Percentiles rank a stretch among this genome's conserved stretches.
These are phyloP conservation scores for Paecilomyces fulvus DNA, from an alignment of 2,329 filamentous ascomycete species.

Conservation along the genomic window DNA sequence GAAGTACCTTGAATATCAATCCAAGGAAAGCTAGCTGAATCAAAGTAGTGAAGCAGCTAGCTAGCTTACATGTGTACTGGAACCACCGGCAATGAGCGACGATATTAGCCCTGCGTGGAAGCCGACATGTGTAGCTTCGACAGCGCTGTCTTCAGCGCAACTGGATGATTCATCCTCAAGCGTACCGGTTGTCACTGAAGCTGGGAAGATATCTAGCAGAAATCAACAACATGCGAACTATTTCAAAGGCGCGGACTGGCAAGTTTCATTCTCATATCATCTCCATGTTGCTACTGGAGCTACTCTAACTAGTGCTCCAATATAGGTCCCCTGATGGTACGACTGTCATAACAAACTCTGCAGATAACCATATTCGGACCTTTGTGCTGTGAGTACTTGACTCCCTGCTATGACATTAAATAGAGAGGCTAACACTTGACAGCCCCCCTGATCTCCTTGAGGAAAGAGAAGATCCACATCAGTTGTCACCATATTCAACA, in stretches of 20 bases:
- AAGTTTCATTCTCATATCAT: constrained; percentile 5
- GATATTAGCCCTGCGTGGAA: constrained; percentile 1
- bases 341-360: constrained; percentile 46
- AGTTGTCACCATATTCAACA: constrained; percentile 39
- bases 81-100: constrained; percentile 7
- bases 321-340: constrained; percentile 49
- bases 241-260: constrained; percentile 42
- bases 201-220: constrained; percentile 6
- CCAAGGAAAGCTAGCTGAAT: background rate
- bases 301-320: constrained; percentile 2
- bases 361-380: constrained; percentile 43
- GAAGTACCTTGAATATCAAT: background rate
- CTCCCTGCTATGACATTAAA: background rate
- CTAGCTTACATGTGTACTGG: constrained; percentile 8
- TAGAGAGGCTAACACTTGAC: constrained; percentile 4
- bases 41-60: background rate
- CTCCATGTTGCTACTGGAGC: background rate
- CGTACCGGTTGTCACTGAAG: background rate
- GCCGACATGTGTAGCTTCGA: constrained; percentile 22
- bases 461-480: constrained; percentile 21
- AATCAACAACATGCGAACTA: constrained; percentile 21
- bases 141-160: background rate
- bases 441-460: constrained; percentile 44
- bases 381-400: constrained; percentile 42
- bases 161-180: background rate